Evolutionary conservation across 2,329 filamentous ascomycete species (phyloP).

Genomic region (Neofusicoccum parvum): DNA sequence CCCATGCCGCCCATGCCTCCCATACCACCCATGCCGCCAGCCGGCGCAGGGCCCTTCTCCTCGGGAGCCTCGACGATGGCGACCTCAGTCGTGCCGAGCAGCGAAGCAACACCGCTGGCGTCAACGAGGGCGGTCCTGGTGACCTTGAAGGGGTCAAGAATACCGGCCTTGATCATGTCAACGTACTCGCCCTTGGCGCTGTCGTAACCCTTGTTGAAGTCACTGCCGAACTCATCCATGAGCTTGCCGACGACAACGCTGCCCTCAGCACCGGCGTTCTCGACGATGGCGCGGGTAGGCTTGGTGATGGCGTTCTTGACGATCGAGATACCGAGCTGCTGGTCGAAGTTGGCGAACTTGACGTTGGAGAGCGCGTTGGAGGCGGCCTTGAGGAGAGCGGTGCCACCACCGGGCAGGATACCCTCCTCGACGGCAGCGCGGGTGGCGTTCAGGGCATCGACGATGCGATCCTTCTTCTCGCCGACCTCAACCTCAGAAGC

Average conservation of each 20-base stretch:
- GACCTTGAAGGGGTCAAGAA: slow-evolving; percentile 98
- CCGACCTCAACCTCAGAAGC: slow-evolving; percentile 97
- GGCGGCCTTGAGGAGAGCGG: slow-evolving; percentile 95
- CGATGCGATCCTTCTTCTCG: slow-evolving; percentile 99
- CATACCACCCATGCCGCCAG: slow-evolving; percentile 53
- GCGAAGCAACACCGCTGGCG: slow-evolving; percentile 91
- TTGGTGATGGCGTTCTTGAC: slow-evolving; percentile 98
- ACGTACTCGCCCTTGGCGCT: slow-evolving; percentile 96
- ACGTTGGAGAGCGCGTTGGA: slow-evolving; percentile 80
- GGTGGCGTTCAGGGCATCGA: slow-evolving; percentile 96
- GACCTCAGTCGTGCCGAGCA: slow-evolving; percentile 97
- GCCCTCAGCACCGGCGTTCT: slow-evolving; percentile 96
- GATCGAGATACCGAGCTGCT: slow-evolving; percentile 96
- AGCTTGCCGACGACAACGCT: slow-evolving; percentile 98
- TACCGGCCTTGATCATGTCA: slow-evolving; percentile 96
- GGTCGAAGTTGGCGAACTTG: slow-evolving; percentile 95
- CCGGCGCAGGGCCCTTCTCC: slow-evolving; percentile 72
- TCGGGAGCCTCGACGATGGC: slow-evolving; percentile 95
- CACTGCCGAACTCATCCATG: slow-evolving; percentile 83
- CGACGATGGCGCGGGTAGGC: slow-evolving; percentile 91
- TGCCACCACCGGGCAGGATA: slow-evolving; percentile 97
- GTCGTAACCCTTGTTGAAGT: slow-evolving; percentile 99
- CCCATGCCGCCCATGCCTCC: slow-evolving; percentile 67
- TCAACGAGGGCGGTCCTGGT: slow-evolving; percentile 95
- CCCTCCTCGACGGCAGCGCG: slow-evolving; percentile 98